Evolutionary conservation across 1,284 basidiomycete species (phyloP).

Genomic region (Athelia psychrophila): DNA sequence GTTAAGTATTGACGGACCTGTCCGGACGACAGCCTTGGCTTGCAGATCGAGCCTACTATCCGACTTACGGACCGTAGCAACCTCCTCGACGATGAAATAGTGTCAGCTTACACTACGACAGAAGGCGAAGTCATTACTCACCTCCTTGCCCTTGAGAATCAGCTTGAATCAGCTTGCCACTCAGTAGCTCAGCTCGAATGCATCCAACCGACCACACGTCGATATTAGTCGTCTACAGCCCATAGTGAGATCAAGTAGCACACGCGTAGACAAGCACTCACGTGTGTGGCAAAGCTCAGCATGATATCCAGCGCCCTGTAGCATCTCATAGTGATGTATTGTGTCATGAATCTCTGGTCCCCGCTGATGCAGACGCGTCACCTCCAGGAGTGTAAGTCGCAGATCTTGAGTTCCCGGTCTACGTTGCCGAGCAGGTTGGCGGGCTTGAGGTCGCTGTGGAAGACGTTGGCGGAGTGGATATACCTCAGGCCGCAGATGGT

Average conservation of each 20-base stretch:
- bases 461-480: constrained; percentile 86
- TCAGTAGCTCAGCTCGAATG: constrained; percentile 93
- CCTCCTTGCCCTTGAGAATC: constrained; percentile 86
- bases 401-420: constrained; percentile 94
- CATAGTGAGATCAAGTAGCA: too few relatives aligned
- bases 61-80: constrained; percentile 67
- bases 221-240: constrained; percentile 35
- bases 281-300: constrained; percentile 95
- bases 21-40: constrained; percentile 46
- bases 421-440: constrained; percentile 91
- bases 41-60: constrained; percentile 45
- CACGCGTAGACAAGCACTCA: constrained; percentile 48
- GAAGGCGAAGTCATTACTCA: constrained; percentile 26
- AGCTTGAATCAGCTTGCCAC: constrained; percentile 88
- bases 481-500: constrained; percentile 90
- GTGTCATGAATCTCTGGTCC: constrained; percentile 87
- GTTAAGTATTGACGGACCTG: constrained; percentile 26
- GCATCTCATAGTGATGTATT: constrained; percentile 94
- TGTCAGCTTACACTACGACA: too few relatives aligned
- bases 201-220: constrained; percentile 95
- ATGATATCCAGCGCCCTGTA: constrained; percentile 95
- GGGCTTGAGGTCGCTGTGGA: constrained; percentile 92
- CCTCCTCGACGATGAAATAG: constrained; percentile 73
- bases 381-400: constrained; percentile 51
- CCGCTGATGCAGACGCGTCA: too few relatives aligned